These are phyloP conservation scores for Ustilago curta DNA, from an alignment of 1,284 basidiomycete genomes.

Conservation along the genomic window DNA sequence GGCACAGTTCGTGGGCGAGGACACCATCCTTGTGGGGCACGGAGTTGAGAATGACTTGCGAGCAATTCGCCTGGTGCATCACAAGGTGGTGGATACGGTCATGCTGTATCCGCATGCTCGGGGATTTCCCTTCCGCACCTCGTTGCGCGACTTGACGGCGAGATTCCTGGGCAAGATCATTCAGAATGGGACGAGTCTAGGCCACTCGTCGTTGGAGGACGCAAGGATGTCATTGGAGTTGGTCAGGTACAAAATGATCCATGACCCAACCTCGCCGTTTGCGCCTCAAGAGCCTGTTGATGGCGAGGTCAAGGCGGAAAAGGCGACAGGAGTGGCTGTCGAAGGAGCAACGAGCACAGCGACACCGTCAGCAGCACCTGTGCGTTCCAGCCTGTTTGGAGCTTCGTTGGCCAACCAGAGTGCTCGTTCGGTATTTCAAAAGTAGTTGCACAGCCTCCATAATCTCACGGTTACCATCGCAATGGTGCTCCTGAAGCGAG, in stretches of 20 bases:
- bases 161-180: slow-evolving; percentile 62
- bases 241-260: slow-evolving; percentile 53
- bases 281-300: slow-evolving; percentile 12
- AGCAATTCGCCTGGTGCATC: slow-evolving; percentile 61
- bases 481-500: not conserved
- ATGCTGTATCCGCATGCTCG: slow-evolving; percentile 62
- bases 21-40: slow-evolving; percentile 65
- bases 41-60: slow-evolving; percentile 66
- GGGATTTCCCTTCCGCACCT: slow-evolving; percentile 63
- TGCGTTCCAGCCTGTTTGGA: slow-evolving; percentile 40
- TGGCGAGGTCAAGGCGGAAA: slow-evolving; percentile 6
- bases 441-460: slow-evolving; percentile 2
- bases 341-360: slow-evolving; percentile 1
- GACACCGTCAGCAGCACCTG: slow-evolving; percentile 3
- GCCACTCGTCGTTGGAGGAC: slow-evolving; percentile 65
- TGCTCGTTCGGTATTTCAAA: slow-evolving; percentile 46
- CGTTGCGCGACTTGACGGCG: slow-evolving; percentile 58
- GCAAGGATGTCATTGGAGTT: slow-evolving; percentile 60
- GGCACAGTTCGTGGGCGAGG: slow-evolving; percentile 52
- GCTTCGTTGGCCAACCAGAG: slow-evolving; percentile 33
- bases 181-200: slow-evolving; percentile 56
- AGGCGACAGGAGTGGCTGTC: slow-evolving; percentile 27
- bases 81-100: slow-evolving; percentile 59
- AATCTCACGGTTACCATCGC: not conserved
- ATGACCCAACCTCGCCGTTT: slow-evolving; percentile 40